Evolutionary conservation across 2,329 filamentous ascomycete species (phyloP), one percentile per base, ranked within the genome.

Genomic region (Colletotrichum caudatum): DNA sequence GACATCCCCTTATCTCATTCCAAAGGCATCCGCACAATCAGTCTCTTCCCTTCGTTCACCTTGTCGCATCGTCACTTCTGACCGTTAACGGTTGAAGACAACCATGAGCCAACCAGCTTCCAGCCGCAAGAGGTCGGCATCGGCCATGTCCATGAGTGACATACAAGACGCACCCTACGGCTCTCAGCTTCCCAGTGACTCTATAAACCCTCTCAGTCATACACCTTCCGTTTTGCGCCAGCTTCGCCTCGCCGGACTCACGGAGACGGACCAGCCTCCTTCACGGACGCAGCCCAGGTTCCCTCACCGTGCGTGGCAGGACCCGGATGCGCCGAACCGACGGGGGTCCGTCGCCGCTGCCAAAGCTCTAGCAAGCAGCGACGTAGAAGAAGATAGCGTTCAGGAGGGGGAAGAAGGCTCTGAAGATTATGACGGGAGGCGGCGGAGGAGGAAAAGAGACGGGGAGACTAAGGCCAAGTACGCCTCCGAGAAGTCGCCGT

Each of bases 151-250:
- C 66, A 53, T 66, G 69, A 39, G 57, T 44, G 26, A 66, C 53
- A 62, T n/a, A 44, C 50, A 59, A 9, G 66, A 53, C 48, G 29
- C 26, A 5, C 23, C 63, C 12, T 57, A 64, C 33, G 53, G 74
- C 46, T 74, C 76, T 51, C 74, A 74, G 23, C 76, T 80, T 18
- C 80, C 79, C 1, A 72, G 75, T 18, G 78, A 80, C 58, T 76
- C 81, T 65, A 87, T 87, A 77, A 89, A 90, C 76, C 88, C 88
- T 23, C 71, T 86, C 75, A 89, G 87, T 75, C 85, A 90, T 74
- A 81, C 84, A 2, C 87, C 86, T 0, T 78, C 81, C 61, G 84
- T 85, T 46, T 84, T 89, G 61, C 80, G 78, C 56, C 89, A 91
- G 76, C 85, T 90, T 65, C 78, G 81, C 37, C 75, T 86, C 2